phyloP scores from a whole-genome alignment of 768 basidiomycete species.

The Paxillus rubicundulus region DNA sequence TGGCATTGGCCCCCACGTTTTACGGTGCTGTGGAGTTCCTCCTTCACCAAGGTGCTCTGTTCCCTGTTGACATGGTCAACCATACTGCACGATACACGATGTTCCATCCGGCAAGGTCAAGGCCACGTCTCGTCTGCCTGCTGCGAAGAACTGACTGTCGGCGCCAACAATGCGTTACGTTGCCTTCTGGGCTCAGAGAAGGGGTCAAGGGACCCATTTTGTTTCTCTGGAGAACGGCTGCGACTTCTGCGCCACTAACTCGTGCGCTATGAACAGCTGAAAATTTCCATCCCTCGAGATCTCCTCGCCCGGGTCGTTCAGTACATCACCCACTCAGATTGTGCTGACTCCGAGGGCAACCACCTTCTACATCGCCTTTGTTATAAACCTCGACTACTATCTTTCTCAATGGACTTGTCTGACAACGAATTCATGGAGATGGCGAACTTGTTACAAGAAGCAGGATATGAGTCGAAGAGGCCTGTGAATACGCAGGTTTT shows the following conservation, averaged over 20 bases:
- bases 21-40: not conserved
- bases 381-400: not conserved
- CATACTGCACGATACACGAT: not conserved
- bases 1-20: no score
- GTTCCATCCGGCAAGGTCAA: no score
- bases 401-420: no score
- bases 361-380: not conserved
- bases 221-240: not conserved
- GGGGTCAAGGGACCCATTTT: not conserved
- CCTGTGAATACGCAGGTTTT: not conserved
- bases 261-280: no score
- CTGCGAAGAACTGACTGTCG: not conserved
- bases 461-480: not conserved
- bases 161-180: not conserved
- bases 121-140: not conserved
- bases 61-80: not conserved
- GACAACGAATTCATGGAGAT: not conserved
- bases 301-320: not conserved
- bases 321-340: not conserved
- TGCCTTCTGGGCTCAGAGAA: not conserved
- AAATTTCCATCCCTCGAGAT: not conserved
- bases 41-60: not conserved
- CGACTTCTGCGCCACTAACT: not conserved
- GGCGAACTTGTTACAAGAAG: not conserved
- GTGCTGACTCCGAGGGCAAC: not conserved